Evolutionary conservation across 148 eudicot species (phyloP).

Genomic region (Spergularia bocconei): DNA sequence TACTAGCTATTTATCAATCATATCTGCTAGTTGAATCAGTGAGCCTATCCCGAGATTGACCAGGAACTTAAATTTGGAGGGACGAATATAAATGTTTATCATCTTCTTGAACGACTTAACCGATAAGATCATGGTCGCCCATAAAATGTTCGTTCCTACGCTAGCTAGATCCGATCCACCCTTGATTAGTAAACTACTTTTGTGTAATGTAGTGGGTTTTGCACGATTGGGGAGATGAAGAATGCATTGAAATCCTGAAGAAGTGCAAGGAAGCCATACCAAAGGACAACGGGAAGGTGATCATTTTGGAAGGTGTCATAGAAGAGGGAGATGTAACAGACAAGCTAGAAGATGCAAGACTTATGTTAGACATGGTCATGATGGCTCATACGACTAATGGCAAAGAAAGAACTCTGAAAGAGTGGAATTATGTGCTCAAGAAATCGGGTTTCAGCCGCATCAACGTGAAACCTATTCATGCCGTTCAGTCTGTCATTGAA

Average conservation of each 20-base stretch:
- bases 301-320: constrained; percentile 62
- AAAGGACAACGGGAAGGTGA: constrained; percentile 53
- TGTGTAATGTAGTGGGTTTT: constrained; percentile 42
- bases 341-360: constrained; percentile 37
- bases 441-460: constrained; percentile 48
- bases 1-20: too few species aligned
- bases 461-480: constrained; percentile 39
- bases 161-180: too few species aligned
- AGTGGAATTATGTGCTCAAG: constrained; percentile 49
- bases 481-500: constrained; percentile 48
- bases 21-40: too few species aligned
- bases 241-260: constrained; percentile 54
- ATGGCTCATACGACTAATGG: constrained; percentile 75
- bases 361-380: constrained; percentile 76
- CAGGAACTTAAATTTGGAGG: too few species aligned
- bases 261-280: constrained; percentile 57
- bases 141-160: too few species aligned
- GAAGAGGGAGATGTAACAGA: constrained; percentile 30
- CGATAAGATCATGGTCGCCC: too few species aligned
- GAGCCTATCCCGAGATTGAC: too few species aligned
- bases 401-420: constrained; percentile 61
- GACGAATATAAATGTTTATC: too few species aligned
- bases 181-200: background rate
- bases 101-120: too few species aligned
- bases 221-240: constrained; percentile 82